Percentiles rank a stretch among this genome's conserved stretches.
phyloP scores from a whole-genome alignment of 129 eudicot genomes.

The Flaveria linearis region DNA sequence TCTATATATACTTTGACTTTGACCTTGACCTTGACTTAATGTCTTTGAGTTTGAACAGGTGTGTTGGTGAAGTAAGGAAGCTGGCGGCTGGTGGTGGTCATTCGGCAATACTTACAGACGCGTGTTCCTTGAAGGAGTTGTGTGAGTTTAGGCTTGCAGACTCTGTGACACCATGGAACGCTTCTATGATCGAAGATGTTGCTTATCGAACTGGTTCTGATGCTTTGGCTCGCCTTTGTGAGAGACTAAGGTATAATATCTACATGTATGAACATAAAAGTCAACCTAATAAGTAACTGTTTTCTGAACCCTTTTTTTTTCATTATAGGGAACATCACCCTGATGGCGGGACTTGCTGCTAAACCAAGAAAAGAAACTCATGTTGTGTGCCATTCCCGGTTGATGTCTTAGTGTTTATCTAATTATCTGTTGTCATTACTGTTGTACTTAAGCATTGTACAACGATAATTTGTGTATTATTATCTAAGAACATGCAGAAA shows the following conservation, averaged over 20 bases:
- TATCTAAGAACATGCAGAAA: slow-evolving; percentile 28
- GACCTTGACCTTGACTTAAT: slow-evolving; percentile 14
- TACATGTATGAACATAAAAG: background rate
- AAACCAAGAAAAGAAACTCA: slow-evolving; percentile 25
- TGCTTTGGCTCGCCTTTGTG: slow-evolving; percentile 98
- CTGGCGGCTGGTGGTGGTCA: slow-evolving; percentile 99
- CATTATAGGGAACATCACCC: slow-evolving; percentile 47
- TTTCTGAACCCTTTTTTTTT: slow-evolving; percentile 17
- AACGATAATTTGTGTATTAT: slow-evolving; percentile 18
- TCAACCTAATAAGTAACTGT: slow-evolving; percentile 10
- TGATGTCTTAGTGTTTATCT: slow-evolving; percentile 1
- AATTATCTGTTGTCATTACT: slow-evolving; percentile 17
- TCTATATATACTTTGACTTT: slow-evolving; percentile 11
- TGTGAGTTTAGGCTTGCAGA: slow-evolving; percentile 93
- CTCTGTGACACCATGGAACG: slow-evolving; percentile 60
- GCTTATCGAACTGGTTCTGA: slow-evolving; percentile 88
- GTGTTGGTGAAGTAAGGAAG: slow-evolving; percentile 95
- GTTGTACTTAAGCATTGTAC: slow-evolving; percentile 30
- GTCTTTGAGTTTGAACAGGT: slow-evolving; percentile 44
- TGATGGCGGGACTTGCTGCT: slow-evolving; percentile 45
- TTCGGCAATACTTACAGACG: slow-evolving; percentile 89
- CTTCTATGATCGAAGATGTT: slow-evolving; percentile 71
- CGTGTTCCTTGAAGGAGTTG: slow-evolving; percentile 84
- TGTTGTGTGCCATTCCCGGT: background rate
- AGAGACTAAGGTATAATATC: slow-evolving; percentile 64